Evolutionary conservation across 768 basidiomycete species (phyloP), one percentile per base, ranked within the genome.

Genomic region (Candolleomyces aberdarensis): DNA sequence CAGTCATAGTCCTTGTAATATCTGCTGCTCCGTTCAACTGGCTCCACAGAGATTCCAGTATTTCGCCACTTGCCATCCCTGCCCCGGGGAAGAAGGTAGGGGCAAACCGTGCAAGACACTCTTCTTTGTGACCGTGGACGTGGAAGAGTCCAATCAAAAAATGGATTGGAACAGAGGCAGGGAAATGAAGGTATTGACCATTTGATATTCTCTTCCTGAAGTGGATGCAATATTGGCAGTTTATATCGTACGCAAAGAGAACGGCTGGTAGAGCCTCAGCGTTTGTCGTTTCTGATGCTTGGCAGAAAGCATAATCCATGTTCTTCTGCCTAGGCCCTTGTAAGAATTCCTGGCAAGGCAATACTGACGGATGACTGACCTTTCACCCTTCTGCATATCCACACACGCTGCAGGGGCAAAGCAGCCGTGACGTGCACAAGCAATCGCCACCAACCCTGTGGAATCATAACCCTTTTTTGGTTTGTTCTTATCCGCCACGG

Each of bases 61-160:
- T 66, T 49, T 70, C 67, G 0, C 66, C 65, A 49, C 58, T 61
- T 0, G 62, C 54, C 0, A 58, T 20, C 0, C 60, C 64, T 4
- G 63, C 51, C 0, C 66, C 56, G 0, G 53, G 46, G 41, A 67
- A 63, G 29, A 62, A 69, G 3, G 55, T 52, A 0, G 64, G 36
- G 1, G 66, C 64, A 60, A 59, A 77, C 1, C 68, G 54, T 0
- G 68, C 10, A 31, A 64, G 66, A 50, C 73, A 74, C 22, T 70
- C 41, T 0, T 63, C 52, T 14, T 57, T 53, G 56, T 72, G 69
- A 0, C 64, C 70, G 57, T 72, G 70, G 0, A 72, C 62, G 49
- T 73, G 69, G 59, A 68, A 72, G 0, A 69, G 58, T 0, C 54
- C 54, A 19, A 56, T 43, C 11, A 56, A n/a, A 14, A 43, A 43